Evolutionary conservation across 805 yeast genomes (phyloP), one percentile per base, ranked within the genome.

Genomic region (Candida corydali): DNA sequence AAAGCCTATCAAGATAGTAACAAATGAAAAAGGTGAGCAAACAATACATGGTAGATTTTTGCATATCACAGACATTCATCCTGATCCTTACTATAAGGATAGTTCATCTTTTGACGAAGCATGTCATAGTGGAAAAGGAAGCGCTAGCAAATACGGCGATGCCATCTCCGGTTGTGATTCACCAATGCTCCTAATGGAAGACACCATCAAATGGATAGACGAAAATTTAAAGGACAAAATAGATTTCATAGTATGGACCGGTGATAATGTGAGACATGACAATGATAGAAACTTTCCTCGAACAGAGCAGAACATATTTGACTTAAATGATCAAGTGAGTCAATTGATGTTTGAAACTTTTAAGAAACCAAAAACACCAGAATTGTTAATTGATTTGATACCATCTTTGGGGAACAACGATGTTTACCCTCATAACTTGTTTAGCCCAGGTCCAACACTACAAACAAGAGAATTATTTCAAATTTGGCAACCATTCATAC

Each of bases 211-310:
- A 20, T 86, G 94, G 93, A 63, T 86, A 2, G 57, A 68, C 15
- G 64, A 67, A 9, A 78, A 85, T 41, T 55, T 86, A 41, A 75
- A 69, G 42, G 93, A 84, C 55, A 78, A 86, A 45, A 79, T 86
- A 33, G 96, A 86, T 55, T 86, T 86, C 58, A 80, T 86, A 9
- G 73, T 86, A 10, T 86, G 95, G 95, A 86, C 95, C 0, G 96
- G 96, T 22, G 96, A 86, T 59, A 86, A 86, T 49, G 76, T 84
- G 31, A 70, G 95, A 38, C 95, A 86, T 55, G 95, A 86, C 55
- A 83, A 81, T 49, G 95, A 86, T 59, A 66, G 94, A 52, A 54
- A 55, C 15, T 61, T 63, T 50, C 96, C 95, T 2, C 73, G 96
- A 63, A 76, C 85, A 1, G 94, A 86, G 50, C 50, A 52, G 40